A percentile compares a stretch with the other conserved stretches of the same genome.
phyloP scores from a whole-genome alignment of 2,329 filamentous ascomycete species.

The Fusarium bulbicola region DNA sequence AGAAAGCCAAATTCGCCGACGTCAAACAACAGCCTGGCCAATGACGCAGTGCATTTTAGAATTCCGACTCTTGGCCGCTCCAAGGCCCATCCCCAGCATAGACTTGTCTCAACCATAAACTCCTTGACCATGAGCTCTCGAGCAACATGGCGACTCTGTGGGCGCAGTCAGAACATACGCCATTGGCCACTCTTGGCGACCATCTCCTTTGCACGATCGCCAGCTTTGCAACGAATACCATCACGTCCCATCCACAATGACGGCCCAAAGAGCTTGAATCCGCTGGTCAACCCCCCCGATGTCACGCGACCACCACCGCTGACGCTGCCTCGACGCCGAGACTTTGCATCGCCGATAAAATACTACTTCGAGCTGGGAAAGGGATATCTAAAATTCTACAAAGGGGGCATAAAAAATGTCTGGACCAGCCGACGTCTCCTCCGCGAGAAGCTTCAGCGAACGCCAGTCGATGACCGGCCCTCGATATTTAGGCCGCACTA shows the following conservation, averaged over 20 bases:
- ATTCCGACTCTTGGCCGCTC: conserved; percentile 29
- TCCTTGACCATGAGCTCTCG: conserved; percentile 45
- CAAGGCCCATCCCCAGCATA: conserved; percentile 15
- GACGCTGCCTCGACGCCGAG: conserved; percentile 64
- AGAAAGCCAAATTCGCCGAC: conserved; percentile 7
- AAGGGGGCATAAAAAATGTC: conserved; percentile 80
- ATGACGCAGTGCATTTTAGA: conserved; percentile 37
- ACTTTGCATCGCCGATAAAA: conserved; percentile 43
- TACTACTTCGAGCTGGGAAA: conserved; percentile 73
- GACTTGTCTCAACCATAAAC: conserved; percentile 21
- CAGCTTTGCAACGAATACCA: conserved; percentile 12
- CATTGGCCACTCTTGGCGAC: conserved; percentile 26
- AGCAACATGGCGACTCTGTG: conserved; percentile 45
- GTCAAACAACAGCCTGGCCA: conserved; percentile 26
- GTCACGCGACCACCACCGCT: conserved; percentile 79
- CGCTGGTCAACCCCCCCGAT: conserved; percentile 73
- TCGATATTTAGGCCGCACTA: conserved; percentile 49
- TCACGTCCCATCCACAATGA: conserved; percentile 41
- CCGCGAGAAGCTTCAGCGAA: conserved; percentile 51
- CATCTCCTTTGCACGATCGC: not conserved
- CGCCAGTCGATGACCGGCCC: conserved; percentile 65
- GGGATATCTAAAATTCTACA: conserved; percentile 87
- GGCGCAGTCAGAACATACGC: conserved; percentile 25
- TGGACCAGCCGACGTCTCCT: conserved; percentile 70
- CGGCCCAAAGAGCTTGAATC: conserved; percentile 44